Evolutionary conservation across 805 yeast genomes (phyloP).

Genomic region (Saturnispora sanitii): DNA sequence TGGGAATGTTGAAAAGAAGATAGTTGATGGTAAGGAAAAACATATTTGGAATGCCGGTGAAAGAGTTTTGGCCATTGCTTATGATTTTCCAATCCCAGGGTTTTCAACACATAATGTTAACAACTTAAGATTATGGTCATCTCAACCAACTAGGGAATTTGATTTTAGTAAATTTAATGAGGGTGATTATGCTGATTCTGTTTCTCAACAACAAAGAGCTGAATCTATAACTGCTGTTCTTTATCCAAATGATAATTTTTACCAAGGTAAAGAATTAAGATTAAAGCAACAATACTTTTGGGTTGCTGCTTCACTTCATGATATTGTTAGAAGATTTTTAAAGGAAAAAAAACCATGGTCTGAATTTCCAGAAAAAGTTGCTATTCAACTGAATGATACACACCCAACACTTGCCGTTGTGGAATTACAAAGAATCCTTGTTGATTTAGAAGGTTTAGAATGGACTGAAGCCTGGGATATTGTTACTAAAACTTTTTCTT

Average conservation of each 20-base stretch:
- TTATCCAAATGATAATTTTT: conserved; percentile 90
- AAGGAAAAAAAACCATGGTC: conserved; percentile 69
- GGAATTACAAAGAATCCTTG: conserved; percentile 76
- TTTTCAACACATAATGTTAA: conserved; percentile 74
- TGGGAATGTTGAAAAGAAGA: conserved; percentile 59
- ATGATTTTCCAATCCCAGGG: conserved; percentile 91
- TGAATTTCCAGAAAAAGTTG: conserved; percentile 76
- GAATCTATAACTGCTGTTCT: conserved; percentile 87
- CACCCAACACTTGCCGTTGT: conserved; percentile 90
- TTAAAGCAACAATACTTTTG: conserved; percentile 94
- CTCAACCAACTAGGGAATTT: conserved; percentile 82
- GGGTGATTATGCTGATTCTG: conserved; percentile 84
- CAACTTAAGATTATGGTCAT: conserved; percentile 84
- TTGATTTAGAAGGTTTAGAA: conserved; percentile 69
- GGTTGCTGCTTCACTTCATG: conserved; percentile 91
- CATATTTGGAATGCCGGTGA: conserved; percentile 84
- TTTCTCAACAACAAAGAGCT: conserved; percentile 75
- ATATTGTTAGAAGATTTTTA: conserved; percentile 81
- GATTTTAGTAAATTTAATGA: conserved; percentile 85
- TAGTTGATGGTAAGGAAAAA: conserved; percentile 42
- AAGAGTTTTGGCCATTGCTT: conserved; percentile 79
- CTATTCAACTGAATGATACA: conserved; percentile 90
- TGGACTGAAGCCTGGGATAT: conserved; percentile 86
- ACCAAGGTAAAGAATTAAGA: conserved; percentile 82
- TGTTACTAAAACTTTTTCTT: conserved; percentile 73